Conservation (phyloP, 1,284 basidiomycete genomes). For the Volvariella volvacea region DNA sequence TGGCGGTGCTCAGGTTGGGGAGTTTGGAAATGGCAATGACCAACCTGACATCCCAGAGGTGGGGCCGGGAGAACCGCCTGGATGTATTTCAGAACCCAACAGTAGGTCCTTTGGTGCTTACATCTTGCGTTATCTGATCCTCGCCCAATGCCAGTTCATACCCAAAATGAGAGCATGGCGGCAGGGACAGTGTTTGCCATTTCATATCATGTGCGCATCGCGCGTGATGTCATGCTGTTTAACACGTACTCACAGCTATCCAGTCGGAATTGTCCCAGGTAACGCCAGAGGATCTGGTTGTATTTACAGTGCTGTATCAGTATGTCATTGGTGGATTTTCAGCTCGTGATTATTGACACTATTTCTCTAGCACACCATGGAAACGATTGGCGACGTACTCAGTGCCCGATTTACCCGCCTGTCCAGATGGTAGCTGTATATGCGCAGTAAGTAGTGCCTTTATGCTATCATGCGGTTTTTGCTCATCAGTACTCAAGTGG, state of each 20-base stretch:
- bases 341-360: not conserved
- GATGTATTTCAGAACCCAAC: conserved; percentile 33
- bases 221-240: not conserved
- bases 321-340: conserved; percentile 6
- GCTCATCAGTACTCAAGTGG: conserved; percentile 25
- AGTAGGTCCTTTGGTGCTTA: conserved; percentile 18
- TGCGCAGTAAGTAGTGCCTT: conserved; percentile 32
- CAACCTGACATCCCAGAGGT: conserved; percentile 23
- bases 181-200: conserved; percentile 41
- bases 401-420: conserved; percentile 40
- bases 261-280: conserved; percentile 10
- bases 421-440: conserved; percentile 39
- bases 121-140: not conserved
- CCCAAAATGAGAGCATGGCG: conserved; percentile 34
- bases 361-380: conserved; percentile 39
- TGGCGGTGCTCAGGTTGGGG: conserved; percentile 22
- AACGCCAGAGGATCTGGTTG: conserved; percentile 20
- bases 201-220: conserved; percentile 30
- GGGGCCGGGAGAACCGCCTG: conserved; percentile 6
- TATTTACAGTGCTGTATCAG: conserved; percentile 19
- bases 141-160: conserved; percentile 25
- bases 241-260: not conserved
- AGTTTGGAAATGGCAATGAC: conserved; percentile 31
- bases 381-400: conserved; percentile 35
- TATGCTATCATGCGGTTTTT: not conserved